Conservation (phyloP, 2,329 filamentous ascomycete species). For the Bimuria novae-zelandiae region DNA sequence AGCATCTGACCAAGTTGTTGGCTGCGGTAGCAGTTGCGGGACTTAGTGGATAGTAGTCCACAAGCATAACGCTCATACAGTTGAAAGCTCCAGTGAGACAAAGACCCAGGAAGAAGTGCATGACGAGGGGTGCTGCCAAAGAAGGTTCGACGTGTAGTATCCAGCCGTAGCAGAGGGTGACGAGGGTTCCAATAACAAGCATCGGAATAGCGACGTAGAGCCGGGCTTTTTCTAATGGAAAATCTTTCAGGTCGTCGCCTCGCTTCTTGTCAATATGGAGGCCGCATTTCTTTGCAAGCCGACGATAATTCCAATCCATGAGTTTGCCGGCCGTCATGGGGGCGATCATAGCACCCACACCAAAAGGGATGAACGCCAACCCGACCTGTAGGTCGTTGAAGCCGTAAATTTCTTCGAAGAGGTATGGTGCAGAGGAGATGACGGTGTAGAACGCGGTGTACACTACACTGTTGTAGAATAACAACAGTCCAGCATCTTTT, state of each 20-base stretch:
- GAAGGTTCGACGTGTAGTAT: constrained; percentile 35
- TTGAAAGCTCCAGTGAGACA: constrained; percentile 64
- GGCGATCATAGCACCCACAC: constrained; percentile 43
- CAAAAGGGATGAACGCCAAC: constrained; percentile 47
- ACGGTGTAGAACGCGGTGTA: constrained; percentile 57
- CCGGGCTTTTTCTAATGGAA: constrained; percentile 54
- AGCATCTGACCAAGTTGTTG: constrained; percentile 35
- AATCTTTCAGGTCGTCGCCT: constrained; percentile 53
- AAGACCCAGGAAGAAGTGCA: constrained; percentile 58
- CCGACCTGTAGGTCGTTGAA: constrained; percentile 55
- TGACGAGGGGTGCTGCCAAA: constrained; percentile 46
- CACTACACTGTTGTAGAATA: constrained; percentile 44
- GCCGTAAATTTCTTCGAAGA: constrained; percentile 52
- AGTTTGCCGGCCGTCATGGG: constrained; percentile 56
- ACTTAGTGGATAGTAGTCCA: constrained; percentile 44
- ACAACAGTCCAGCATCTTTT: constrained; percentile 47
- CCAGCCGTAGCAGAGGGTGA: constrained; percentile 48
- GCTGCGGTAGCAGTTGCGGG: constrained; percentile 46
- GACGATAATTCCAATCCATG: constrained; percentile 73
- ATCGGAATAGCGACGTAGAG: constrained; percentile 43
- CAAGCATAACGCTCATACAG: constrained; percentile 41
- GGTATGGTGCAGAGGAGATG: constrained; percentile 52
- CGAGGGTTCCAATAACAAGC: constrained; percentile 37
- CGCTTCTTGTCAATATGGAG: constrained; percentile 64
- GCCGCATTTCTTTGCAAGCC: constrained; percentile 64